A percentile compares a stretch with the other conserved stretches of the same genome.
Conservation (phyloP, 202 grass and related monocot species). For the Zizania palustris region DNA sequence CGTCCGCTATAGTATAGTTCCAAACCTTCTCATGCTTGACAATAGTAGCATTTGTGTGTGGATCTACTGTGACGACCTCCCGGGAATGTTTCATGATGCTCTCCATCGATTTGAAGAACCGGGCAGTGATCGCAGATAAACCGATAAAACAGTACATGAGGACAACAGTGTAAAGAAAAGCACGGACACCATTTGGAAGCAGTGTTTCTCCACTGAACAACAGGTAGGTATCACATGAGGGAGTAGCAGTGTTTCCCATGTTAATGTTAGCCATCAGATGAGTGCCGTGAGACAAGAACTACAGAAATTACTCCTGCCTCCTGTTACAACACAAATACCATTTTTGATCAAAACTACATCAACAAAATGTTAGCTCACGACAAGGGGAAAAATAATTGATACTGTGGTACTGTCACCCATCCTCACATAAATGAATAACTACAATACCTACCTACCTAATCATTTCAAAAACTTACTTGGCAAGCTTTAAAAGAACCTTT, state of each 20-base stretch:
- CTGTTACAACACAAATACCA: constrained; percentile 27
- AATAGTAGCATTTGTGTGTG: constrained; percentile 41
- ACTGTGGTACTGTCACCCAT: not conserved
- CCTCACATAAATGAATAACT: not conserved
- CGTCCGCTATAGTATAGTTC: constrained; percentile 90
- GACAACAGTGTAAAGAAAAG: constrained; percentile 51
- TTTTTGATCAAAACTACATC: not conserved
- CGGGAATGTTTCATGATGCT: constrained; percentile 65
- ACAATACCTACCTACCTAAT: not conserved
- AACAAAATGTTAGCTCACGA: not conserved
- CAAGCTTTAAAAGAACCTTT: not conserved
- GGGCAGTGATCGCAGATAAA: constrained; percentile 66
- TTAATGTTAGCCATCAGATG: constrained; percentile 14
- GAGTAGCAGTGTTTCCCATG: not conserved
- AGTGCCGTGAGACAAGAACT: not conserved
- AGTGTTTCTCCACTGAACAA: constrained; percentile 59
- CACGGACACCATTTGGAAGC: constrained; percentile 52
- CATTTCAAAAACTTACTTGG: not conserved
- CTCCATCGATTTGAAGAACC: constrained; percentile 95
- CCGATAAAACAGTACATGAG: constrained; percentile 88
- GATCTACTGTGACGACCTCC: constrained; percentile 52
- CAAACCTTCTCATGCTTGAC: constrained; percentile 78
- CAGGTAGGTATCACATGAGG: constrained; percentile 53
- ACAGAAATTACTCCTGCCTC: not conserved
- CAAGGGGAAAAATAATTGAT: not conserved